Conservation (phyloP, 768 basidiomycete species). For the Cyclocybe aegerita region DNA sequence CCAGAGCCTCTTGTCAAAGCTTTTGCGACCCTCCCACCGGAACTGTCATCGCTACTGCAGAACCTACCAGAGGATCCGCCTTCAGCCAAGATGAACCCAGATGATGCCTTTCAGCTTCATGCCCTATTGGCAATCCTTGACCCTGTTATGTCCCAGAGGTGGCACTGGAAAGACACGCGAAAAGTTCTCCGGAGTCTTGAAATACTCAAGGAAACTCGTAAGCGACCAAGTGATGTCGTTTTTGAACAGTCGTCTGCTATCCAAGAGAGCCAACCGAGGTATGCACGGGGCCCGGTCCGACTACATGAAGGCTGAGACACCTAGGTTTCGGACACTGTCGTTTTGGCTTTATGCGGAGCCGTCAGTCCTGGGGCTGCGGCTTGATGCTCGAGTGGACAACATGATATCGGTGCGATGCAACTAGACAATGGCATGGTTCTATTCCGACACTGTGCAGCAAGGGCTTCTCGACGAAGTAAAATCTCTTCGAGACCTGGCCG, state of each 20-base stretch:
- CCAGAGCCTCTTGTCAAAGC: slow-evolving; percentile 40
- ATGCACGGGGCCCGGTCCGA: background rate
- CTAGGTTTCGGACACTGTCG: slow-evolving; percentile 77
- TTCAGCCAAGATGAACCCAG: slow-evolving; percentile 49
- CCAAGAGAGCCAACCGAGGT: slow-evolving; percentile 51
- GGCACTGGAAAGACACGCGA: slow-evolving; percentile 96
- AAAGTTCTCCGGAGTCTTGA: slow-evolving; percentile 82
- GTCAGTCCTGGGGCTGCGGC: slow-evolving; percentile 56
- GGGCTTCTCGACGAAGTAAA: slow-evolving; percentile 82
- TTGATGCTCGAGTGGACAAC: slow-evolving; percentile 80
- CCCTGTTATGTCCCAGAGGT: slow-evolving; percentile 68
- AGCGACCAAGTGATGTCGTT: slow-evolving; percentile 66
- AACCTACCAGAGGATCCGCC: slow-evolving; percentile 61
- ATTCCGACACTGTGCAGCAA: slow-evolving; percentile 39
- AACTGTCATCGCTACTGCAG: slow-evolving; percentile 50
- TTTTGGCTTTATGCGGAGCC: slow-evolving; percentile 90
- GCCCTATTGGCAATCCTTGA: slow-evolving; percentile 69
- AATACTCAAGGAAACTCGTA: slow-evolving; percentile 72
- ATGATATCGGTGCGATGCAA: slow-evolving; percentile 73
- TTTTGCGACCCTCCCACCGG: slow-evolving; percentile 43
- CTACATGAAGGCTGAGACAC: background rate
- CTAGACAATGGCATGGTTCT: background rate
- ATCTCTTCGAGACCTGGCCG: slow-evolving; percentile 41
- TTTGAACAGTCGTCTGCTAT: slow-evolving; percentile 52
- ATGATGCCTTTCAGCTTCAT: slow-evolving; percentile 63